Conservation (phyloP, 495 filamentous ascomycete species). For the Aspergillus funiculosus region DNA sequence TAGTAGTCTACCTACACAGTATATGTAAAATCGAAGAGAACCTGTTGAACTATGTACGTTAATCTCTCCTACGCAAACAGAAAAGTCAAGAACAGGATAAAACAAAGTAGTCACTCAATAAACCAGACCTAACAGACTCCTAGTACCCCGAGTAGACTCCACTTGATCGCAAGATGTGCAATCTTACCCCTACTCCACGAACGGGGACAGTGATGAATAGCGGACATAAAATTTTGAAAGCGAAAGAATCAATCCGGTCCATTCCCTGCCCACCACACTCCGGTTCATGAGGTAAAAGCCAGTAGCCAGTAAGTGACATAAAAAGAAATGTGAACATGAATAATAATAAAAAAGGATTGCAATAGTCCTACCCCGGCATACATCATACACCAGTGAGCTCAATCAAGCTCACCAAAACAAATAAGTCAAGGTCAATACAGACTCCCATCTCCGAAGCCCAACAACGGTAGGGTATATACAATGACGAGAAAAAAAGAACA, state of each 20-base stretch:
- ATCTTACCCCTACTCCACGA: constrained; percentile 15
- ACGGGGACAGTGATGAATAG: constrained; percentile 8
- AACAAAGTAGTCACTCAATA: neutral
- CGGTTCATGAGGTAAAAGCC: constrained; percentile 22
- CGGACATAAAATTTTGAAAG: constrained; percentile 14
- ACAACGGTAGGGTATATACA: constrained; percentile 30
- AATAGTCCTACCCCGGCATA: constrained; percentile 23
- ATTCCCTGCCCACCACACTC: constrained; percentile 38
- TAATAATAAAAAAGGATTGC: constrained; percentile 22
- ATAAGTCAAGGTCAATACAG: constrained; percentile 15
- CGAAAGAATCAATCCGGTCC: constrained; percentile 24
- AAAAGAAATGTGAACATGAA: constrained; percentile 17
- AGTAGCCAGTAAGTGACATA: constrained; percentile 14
- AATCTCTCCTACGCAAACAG: neutral
- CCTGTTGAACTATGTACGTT: constrained; percentile 6
- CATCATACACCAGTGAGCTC: constrained; percentile 35
- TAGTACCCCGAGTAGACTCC: constrained; percentile 9
- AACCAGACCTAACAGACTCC: neutral
- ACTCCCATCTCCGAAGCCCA: constrained; percentile 17
- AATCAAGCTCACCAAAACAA: constrained; percentile 12
- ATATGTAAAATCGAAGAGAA: no score
- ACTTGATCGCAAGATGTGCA: constrained; percentile 7
- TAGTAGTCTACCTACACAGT: no score
- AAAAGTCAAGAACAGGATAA: neutral
- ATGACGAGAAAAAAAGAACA: constrained; percentile 12